Evolutionary conservation across 192 early-diverging fungal species (phyloP).

Genomic region (Spizellomyces sp.): DNA sequence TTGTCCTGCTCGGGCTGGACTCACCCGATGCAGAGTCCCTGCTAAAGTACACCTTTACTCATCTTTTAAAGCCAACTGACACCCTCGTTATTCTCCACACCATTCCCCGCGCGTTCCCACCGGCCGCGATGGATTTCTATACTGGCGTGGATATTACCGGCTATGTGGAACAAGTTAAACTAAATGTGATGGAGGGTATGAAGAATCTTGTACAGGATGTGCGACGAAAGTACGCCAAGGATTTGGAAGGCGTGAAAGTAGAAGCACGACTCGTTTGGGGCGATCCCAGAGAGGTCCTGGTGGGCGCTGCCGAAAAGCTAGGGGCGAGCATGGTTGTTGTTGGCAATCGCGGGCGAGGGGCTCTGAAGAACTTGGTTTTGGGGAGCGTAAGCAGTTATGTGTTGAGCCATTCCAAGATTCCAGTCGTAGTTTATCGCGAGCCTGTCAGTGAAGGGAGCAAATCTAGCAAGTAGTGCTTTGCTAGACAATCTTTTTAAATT

Average conservation of each 20-base stretch:
- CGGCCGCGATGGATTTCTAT: not conserved
- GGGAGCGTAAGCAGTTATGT: not conserved
- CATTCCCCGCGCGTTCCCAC: not conserved
- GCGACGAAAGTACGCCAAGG: not conserved
- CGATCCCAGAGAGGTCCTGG: slow-evolving; percentile 4
- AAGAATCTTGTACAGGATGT: not conserved
- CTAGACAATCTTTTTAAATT: too few species aligned
- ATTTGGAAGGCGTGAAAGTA: not conserved
- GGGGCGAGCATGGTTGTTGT: slow-evolving; percentile 3
- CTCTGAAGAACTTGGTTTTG: slow-evolving; percentile 2
- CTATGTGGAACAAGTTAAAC: not conserved
- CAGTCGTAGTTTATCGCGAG: not conserved
- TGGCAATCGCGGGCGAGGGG: slow-evolving; percentile 1
- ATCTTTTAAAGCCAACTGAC: not conserved
- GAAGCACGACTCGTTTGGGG: slow-evolving; percentile 2
- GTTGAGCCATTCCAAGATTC: not conserved
- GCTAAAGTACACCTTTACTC: too few species aligned
- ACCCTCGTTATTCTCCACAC: not conserved
- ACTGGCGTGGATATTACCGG: not conserved
- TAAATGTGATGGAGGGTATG: not conserved
- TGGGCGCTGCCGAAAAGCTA: not conserved
- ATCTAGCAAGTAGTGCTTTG: too few species aligned
- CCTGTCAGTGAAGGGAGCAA: too few species aligned
- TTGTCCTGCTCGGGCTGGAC: too few species aligned
- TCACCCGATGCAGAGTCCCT: too few species aligned